phyloP scores from a whole-genome alignment of 169 alveolate species.

The Miamiensis avidus region DNA sequence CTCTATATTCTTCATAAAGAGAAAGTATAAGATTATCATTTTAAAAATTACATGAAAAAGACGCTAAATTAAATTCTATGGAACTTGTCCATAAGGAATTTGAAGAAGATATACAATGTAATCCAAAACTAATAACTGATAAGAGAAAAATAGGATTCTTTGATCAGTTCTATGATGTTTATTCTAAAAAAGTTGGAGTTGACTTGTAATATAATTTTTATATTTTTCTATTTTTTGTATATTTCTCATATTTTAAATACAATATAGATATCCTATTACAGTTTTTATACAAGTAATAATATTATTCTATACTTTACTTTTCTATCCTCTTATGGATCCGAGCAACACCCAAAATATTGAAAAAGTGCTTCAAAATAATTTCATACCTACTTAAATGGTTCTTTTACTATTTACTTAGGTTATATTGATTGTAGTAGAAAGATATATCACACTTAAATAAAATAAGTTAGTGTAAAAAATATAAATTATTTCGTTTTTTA shows the following conservation, averaged over 20 bases:
- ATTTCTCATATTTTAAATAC: too few relatives aligned
- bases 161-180: neutral
- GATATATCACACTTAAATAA: conserved; percentile 25
- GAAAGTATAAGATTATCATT: neutral
- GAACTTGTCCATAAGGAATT: conserved; percentile 1
- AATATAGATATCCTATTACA: conserved; percentile 29
- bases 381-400: conserved; percentile 30
- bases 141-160: neutral
- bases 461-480: neutral
- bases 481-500: too few relatives aligned
- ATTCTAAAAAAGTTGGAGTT: conserved; percentile 43
- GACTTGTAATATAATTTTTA: too few relatives aligned
- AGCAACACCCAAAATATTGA: conserved; percentile 14
- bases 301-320: conserved; percentile 40
- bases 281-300: conserved; percentile 34
- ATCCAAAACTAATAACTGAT: conserved; percentile 3
- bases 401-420: conserved; percentile 18
- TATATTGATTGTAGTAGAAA: conserved; percentile 36
- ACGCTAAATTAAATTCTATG: conserved; percentile 1
- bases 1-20: neutral
- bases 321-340: conserved; percentile 23
- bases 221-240: too few relatives aligned
- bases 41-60: neutral
- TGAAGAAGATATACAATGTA: conserved; percentile 18
- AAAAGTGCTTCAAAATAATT: conserved; percentile 20